phyloP scores from a whole-genome alignment of 2,329 filamentous ascomycete species.

The Calonectria crousiana region DNA sequence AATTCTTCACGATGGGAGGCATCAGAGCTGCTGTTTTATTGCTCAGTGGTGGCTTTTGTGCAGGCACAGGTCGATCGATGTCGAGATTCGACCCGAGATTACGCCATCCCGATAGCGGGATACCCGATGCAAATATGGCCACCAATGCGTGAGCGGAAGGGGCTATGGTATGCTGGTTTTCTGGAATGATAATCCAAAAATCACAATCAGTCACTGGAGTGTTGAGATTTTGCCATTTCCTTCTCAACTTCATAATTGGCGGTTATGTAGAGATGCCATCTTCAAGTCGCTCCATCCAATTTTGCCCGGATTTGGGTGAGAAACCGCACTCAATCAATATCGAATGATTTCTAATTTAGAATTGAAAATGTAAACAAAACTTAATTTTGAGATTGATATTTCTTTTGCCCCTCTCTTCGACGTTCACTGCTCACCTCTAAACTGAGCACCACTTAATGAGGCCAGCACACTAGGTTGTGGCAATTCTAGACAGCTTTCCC shows the following conservation, averaged over 20 bases:
- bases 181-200: not conserved
- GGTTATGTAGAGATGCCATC: not conserved
- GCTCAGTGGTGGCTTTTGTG: too few species aligned
- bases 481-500: not conserved
- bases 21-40: not conserved
- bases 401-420: too few species aligned
- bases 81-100: not conserved
- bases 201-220: not conserved
- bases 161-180: not conserved
- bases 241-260: not conserved
- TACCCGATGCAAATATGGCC: not conserved
- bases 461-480: too few species aligned
- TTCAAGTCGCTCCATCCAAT: not conserved
- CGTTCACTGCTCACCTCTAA: not conserved
- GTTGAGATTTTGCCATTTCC: not conserved
- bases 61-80: not conserved
- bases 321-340: not conserved
- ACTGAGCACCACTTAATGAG: not conserved
- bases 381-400: too few species aligned
- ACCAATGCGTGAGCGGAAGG: not conserved
- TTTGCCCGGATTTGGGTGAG: not conserved
- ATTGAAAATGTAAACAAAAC: not conserved
- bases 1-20: too few species aligned
- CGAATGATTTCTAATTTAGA: not conserved
- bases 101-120: conserved; percentile 1